Base-by-base conservation (phyloP, 208 protist genomes). In the Strigomonas culicis region DNA sequence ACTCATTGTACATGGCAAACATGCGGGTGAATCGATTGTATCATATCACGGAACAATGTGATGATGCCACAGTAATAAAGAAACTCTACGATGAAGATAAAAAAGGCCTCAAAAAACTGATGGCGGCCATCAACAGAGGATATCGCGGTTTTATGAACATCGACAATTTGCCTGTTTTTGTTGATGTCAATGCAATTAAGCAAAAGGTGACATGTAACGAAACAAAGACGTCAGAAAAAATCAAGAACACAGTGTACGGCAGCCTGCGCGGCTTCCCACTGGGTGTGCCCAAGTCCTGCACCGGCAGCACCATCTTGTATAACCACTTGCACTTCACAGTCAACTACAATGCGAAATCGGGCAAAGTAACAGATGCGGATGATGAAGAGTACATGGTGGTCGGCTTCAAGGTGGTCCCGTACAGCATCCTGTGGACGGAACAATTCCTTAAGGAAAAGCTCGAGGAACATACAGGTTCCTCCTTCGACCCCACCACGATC, bases 121-220 rank as follows among this genome's bases (percentile, higher is more conserved):
- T 74, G 30, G 73, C 67, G 32, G 77, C 80, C 57, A 90, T 95
- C 69, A 67, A 93, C 55, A 59, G 70, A 22, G 80, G 77, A 21
- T 95, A 93, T 60, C 86, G 89, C n/a, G 89, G 80, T 19, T 81
- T 84, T 55, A 87, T 95, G 79, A 92, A 65, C 62, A 79, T 95
- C 28, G 89, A 95, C 72, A 90, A 95, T 64, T 73, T 95, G 31
- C 84, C 84, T 8, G 76, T 77, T 17, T 87, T 89, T 59, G 73
- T 66, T 44, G 78, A 70, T 63, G 47, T 39, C 0, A 53, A 60
- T 21, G n/a, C 46, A 24, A 19, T 24, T 0, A 52, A 55, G 24
- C 27, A 55, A 4, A 65, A 72, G 46, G 25, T 1, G 15, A 19
- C 57, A 34, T 88, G 74, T 64, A 21, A 10, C 13, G 19, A 43